Base-by-base conservation (phyloP, 2,329 filamentous ascomycete species). In the Achaetomium macrosporum region DNA sequence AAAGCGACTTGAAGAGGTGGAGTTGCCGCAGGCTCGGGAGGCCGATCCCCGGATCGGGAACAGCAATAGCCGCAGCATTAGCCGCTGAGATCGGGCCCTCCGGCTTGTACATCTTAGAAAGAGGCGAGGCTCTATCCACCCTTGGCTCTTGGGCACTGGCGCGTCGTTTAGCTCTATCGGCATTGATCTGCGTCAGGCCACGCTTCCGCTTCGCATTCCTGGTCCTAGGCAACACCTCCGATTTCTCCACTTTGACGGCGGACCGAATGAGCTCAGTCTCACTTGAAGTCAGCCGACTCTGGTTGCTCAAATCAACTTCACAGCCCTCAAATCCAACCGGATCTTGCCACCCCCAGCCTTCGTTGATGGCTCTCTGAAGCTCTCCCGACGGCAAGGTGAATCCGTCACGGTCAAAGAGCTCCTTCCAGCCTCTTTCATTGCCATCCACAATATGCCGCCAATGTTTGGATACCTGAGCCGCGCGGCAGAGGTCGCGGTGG, bases 271-370 rank as follows among this genome's bases (percentile, higher is more conserved):
- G 68, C 50, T 83, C 78, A 3, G 72, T 69, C 57, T 83, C 80
- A 6, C 75, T 74, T 5, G 75, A 77, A 5, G 75, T 77, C 48
- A 82, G 68, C 47, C 71, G 75, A 57, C 66, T 76, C 42, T 76
- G 73, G 57, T 76, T 69, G 68, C 88, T 89, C 45, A 96, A 70
- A 65, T 99, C 91, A 53, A 82, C 79, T 68, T 99, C 93, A 51
- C 79, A 89, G 20, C 87, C 89, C 49, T 88, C 81, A 4, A 77
- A 69, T 0, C 87, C 87, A 51, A 83, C 80, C 0, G 91, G 89
- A 65, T 92, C 89, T 67, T 99, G 93, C 90, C 93, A 99, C 13
- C 91, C 93, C 93, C 93, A 99, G 13, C 93, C 93, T 73, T 97
- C 89, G 40, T 77, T 75, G 51, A 97, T 90, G 30, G 93, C 91